A percentile compares a stretch with the other conserved stretches of the same genome.
Conservation (phyloP, 2,329 filamentous ascomycete species). For the Apiospora kogelbergensis region DNA sequence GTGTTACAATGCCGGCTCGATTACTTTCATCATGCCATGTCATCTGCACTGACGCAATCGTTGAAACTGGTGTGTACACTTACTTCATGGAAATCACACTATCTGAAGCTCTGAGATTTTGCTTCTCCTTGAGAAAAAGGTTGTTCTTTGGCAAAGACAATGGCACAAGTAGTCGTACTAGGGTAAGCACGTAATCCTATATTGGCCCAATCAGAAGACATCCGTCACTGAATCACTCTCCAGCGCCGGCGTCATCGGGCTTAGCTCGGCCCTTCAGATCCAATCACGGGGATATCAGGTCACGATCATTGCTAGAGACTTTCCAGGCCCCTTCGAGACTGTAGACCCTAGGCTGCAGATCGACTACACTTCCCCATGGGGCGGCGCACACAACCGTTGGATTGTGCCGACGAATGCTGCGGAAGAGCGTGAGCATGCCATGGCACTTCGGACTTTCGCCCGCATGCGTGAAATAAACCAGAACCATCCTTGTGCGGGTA, state of each 20-base stretch:
- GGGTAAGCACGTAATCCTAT: not conserved
- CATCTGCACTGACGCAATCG: not conserved
- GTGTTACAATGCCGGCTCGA: not conserved
- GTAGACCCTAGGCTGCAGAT: slow-evolving; percentile 39
- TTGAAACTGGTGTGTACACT: not conserved
- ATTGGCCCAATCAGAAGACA: not conserved
- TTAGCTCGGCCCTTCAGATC: slow-evolving; percentile 47
- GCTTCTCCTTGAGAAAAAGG: not conserved
- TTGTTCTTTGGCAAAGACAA: not conserved
- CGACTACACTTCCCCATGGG: slow-evolving; percentile 59
- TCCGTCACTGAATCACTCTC: not conserved
- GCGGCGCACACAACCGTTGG: slow-evolving; percentile 55
- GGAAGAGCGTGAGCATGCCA: slow-evolving; percentile 41
- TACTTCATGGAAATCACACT: not conserved
- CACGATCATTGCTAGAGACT: slow-evolving; percentile 45
- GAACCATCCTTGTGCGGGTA: slow-evolving; percentile 39
- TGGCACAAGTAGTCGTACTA: not conserved
- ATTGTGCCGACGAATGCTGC: slow-evolving; percentile 39
- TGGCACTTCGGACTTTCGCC: slow-evolving; percentile 42
- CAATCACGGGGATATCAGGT: slow-evolving; percentile 40
- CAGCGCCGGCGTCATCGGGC: slow-evolving; percentile 55
- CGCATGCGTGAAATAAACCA: slow-evolving; percentile 38
- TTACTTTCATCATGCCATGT: not conserved
- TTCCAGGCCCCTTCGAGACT: slow-evolving; percentile 47
- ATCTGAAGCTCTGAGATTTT: not conserved